Conservation (phyloP, 2,329 filamentous ascomycete species). For the Nannizziopsis barbatae region DNA sequence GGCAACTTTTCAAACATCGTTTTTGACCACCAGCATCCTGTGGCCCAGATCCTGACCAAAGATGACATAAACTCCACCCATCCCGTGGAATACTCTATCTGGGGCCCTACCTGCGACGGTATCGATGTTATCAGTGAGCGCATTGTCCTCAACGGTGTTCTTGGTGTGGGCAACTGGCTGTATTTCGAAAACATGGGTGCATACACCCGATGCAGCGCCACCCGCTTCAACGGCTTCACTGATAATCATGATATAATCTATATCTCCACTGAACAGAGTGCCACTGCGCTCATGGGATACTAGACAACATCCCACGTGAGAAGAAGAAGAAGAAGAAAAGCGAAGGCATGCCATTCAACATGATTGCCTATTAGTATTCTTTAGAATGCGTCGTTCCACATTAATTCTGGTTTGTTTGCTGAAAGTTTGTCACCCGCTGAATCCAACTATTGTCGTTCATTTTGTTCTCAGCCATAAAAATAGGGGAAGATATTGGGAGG, state of each 20-base stretch:
- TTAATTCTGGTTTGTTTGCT: neutral
- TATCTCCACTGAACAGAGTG: slow-evolving; percentile 85
- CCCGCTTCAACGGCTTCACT: slow-evolving; percentile 93
- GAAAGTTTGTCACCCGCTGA: neutral
- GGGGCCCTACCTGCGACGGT: slow-evolving; percentile 95
- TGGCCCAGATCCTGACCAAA: slow-evolving; percentile 65
- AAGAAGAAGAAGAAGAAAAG: neutral
- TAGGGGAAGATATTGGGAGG: neutral
- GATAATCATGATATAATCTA: slow-evolving; percentile 89
- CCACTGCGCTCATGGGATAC: slow-evolving; percentile 56
- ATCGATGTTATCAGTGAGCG: slow-evolving; percentile 88
- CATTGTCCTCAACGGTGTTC: slow-evolving; percentile 60
- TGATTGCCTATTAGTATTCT: neutral
- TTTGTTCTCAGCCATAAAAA: neutral
- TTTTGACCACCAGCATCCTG: slow-evolving; percentile 91
- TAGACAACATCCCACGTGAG: slow-evolving; percentile 16
- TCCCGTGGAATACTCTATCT: slow-evolving; percentile 78
- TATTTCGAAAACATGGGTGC: slow-evolving; percentile 99
- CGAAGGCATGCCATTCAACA: slow-evolving; percentile 9
- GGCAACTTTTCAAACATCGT: slow-evolving; percentile 99
- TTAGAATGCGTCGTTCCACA: neutral
- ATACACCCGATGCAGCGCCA: slow-evolving; percentile 96
- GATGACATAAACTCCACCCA: slow-evolving; percentile 47
- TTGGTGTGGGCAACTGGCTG: slow-evolving; percentile 93
- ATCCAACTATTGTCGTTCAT: neutral